Evolutionary conservation across 768 basidiomycete genomes (phyloP).

Genomic region (Plicaturopsis crispa): DNA sequence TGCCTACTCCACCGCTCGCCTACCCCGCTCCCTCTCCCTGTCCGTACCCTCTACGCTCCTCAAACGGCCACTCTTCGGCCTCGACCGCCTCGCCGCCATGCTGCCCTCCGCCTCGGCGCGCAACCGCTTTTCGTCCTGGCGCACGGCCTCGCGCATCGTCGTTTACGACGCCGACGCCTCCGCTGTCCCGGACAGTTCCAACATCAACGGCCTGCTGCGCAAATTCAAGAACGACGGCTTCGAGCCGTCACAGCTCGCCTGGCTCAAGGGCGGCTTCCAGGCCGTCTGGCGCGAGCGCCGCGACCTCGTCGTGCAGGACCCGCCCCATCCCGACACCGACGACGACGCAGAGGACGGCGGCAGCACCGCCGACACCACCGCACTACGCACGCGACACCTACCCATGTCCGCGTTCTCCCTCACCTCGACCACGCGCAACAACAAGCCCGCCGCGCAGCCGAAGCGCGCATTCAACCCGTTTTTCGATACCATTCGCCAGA

Average conservation of each 20-base stretch:
- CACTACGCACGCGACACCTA: constrained; percentile 52
- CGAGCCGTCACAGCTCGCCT: constrained; percentile 46
- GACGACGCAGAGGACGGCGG: constrained; percentile 37
- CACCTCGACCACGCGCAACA: constrained; percentile 27
- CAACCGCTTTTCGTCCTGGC: constrained; percentile 53
- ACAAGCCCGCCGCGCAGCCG: neutral
- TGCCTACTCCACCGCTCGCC: constrained; percentile 55
- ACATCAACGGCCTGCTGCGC: constrained; percentile 64
- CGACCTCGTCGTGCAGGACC: constrained; percentile 43
- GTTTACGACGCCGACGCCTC: constrained; percentile 82
- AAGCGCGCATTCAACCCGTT: constrained; percentile 74
- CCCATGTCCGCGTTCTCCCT: constrained; percentile 59
- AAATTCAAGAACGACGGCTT: constrained; percentile 64
- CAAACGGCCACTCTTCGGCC: constrained; percentile 81
- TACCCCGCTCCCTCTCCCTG: constrained; percentile 70
- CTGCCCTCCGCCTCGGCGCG: constrained; percentile 58
- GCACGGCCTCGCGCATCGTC: constrained; percentile 52
- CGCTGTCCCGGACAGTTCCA: constrained; percentile 51
- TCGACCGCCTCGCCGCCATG: constrained; percentile 73
- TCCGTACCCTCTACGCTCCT: constrained; percentile 93
- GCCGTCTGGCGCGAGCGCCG: constrained; percentile 50
- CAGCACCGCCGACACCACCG: constrained; percentile 10
- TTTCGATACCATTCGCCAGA: constrained; percentile 90
- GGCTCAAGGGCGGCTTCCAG: constrained; percentile 81
- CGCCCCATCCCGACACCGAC: constrained; percentile 39